Evolutionary conservation across 1,284 basidiomycete genomes (phyloP).

Genomic region (Marasmius fiardii): DNA sequence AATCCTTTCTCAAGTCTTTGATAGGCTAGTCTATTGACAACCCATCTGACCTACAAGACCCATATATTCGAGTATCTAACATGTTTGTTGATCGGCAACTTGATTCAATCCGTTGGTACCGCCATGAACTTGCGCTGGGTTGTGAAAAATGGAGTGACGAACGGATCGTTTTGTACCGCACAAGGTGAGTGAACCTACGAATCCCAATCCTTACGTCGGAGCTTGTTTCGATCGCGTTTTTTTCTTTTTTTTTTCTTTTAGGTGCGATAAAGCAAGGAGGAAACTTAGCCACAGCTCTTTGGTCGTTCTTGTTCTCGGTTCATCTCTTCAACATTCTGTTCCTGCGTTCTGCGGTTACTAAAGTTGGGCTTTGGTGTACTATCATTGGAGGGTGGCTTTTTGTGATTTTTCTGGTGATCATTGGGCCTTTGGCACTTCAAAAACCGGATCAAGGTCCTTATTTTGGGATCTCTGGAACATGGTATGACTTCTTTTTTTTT

Average conservation of each 20-base stretch:
- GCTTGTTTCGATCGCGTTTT: too few relatives aligned
- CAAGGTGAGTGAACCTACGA: conserved; percentile 29
- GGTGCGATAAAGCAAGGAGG: conserved; percentile 39
- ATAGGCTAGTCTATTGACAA: not conserved
- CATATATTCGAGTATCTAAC: conserved; percentile 17
- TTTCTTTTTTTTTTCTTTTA: conserved; percentile 9
- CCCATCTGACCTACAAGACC: conserved; percentile 4
- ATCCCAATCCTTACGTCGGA: not conserved
- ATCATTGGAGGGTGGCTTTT: conserved; percentile 33
- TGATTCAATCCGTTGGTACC: conserved; percentile 38
- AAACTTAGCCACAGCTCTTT: conserved; percentile 39
- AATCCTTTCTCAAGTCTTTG: not conserved
- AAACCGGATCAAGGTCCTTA: conserved; percentile 32
- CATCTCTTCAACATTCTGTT: conserved; percentile 43
- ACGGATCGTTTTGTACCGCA: conserved; percentile 32
- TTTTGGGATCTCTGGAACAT: conserved; percentile 40
- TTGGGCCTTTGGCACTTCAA: conserved; percentile 35
- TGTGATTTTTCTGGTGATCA: conserved; percentile 28
- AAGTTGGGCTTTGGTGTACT: conserved; percentile 21
- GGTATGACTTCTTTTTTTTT: conserved; percentile 19
- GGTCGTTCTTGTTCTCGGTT: conserved; percentile 34
- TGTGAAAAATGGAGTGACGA: conserved; percentile 25
- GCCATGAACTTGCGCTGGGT: conserved; percentile 40
- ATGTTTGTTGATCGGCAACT: conserved; percentile 39
- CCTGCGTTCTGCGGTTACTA: conserved; percentile 26